These are phyloP conservation scores for Zelonia costaricensis DNA, from an alignment of 208 protist species.

Conservation along the genomic window DNA sequence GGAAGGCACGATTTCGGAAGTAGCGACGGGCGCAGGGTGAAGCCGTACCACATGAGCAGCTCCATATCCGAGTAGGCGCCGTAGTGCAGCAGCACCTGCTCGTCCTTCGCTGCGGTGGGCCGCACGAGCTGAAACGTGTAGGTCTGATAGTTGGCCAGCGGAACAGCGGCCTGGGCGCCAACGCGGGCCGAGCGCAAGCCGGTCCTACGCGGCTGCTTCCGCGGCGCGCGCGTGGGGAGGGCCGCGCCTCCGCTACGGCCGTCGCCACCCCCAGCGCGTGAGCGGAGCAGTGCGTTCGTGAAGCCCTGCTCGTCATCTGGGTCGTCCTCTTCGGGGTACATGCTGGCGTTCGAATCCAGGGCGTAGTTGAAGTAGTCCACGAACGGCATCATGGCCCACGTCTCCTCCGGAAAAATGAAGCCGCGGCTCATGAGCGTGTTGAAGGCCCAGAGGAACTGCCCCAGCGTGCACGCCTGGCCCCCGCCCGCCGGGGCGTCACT, in stretches of 20 bases:
- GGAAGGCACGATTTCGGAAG: slow-evolving; percentile 33
- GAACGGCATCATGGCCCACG: slow-evolving; percentile 92
- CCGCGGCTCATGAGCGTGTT: slow-evolving; percentile 89
- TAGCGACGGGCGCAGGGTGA: slow-evolving; percentile 69
- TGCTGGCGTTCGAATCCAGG: slow-evolving; percentile 64
- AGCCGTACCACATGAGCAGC: slow-evolving; percentile 91
- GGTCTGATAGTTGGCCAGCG: slow-evolving; percentile 23
- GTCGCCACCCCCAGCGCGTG: neutral
- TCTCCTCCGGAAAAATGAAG: slow-evolving; percentile 76
- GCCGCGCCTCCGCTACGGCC: neutral
- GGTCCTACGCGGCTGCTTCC: slow-evolving; percentile 9
- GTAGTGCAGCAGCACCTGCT: slow-evolving; percentile 86
- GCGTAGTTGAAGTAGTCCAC: slow-evolving; percentile 94
- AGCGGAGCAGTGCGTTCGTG: slow-evolving; percentile 7
- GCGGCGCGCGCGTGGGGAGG: neutral
- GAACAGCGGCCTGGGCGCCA: slow-evolving; percentile 12
- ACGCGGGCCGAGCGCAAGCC: slow-evolving; percentile 23
- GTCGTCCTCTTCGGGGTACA: slow-evolving; percentile 33
- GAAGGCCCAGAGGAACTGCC: slow-evolving; percentile 81
- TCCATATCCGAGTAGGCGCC: slow-evolving; percentile 88
- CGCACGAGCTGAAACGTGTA: slow-evolving; percentile 64
- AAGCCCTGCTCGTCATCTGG: slow-evolving; percentile 12
- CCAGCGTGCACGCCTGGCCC: slow-evolving; percentile 29
- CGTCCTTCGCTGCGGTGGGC: slow-evolving; percentile 31
- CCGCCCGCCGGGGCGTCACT: neutral